Conservation (phyloP, 495 filamentous ascomycete genomes). For the Thozetella sp. region DNA sequence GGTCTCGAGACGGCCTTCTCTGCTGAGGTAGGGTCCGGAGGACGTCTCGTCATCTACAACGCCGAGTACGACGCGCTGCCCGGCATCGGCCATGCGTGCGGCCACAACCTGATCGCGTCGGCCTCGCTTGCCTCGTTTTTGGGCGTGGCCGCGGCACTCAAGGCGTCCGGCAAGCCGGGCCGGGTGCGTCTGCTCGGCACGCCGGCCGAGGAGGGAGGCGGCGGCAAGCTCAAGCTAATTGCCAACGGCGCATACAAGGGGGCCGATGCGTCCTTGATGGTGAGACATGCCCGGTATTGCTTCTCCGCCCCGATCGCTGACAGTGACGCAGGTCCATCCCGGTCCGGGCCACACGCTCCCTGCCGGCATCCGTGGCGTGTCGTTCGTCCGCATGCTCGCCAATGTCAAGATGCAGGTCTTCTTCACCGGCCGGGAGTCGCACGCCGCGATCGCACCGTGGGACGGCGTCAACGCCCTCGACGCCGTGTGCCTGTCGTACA, state of each 20-base stretch:
- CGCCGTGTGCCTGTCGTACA: slow-evolving; percentile 63
- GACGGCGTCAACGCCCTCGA: slow-evolving; percentile 67
- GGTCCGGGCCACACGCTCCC: slow-evolving; percentile 34
- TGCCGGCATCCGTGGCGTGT: slow-evolving; percentile 23
- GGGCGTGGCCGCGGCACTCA: slow-evolving; percentile 52
- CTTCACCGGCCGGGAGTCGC: slow-evolving; percentile 50
- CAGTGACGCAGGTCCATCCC: slow-evolving; percentile 37
- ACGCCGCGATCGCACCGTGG: slow-evolving; percentile 66
- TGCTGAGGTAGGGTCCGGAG: slow-evolving; percentile 46
- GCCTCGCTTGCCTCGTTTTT: slow-evolving; percentile 62
- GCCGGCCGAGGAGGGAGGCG: slow-evolving; percentile 66
- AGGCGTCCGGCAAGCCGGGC: slow-evolving; percentile 49
- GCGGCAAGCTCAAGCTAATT: slow-evolving; percentile 52
- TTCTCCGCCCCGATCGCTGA: background rate
- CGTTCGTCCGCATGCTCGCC: slow-evolving; percentile 49
- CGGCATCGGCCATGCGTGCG: slow-evolving; percentile 49
- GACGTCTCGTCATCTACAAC: slow-evolving; percentile 55
- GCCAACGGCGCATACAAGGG: slow-evolving; percentile 48
- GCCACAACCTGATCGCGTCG: slow-evolving; percentile 70
- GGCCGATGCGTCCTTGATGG: slow-evolving; percentile 54
- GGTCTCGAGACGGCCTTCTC: slow-evolving; percentile 57
- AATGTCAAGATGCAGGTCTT: slow-evolving; percentile 49
- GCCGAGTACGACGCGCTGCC: slow-evolving; percentile 57
- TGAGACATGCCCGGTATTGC: background rate
- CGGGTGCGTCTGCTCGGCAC: slow-evolving; percentile 66